Percentiles rank a stretch among this genome's conserved stretches.
phyloP scores from a whole-genome alignment of 495 filamentous ascomycete species.

The Extremus antarcticus region DNA sequence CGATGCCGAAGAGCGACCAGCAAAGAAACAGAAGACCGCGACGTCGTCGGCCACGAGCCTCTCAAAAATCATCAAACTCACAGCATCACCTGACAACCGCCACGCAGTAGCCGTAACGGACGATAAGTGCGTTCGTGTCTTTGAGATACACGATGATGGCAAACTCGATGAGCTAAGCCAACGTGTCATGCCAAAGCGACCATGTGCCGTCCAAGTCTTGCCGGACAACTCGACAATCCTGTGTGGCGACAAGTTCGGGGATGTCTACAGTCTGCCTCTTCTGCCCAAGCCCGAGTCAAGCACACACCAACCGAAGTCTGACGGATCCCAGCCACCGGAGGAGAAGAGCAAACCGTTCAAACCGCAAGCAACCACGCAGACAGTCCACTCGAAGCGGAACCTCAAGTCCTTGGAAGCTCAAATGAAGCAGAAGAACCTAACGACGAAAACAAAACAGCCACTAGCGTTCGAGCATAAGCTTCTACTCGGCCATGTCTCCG shows the following conservation, averaged over 20 bases:
- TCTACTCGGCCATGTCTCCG: conserved; percentile 84
- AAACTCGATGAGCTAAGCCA: conserved; percentile 56
- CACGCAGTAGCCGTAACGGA: conserved; percentile 73
- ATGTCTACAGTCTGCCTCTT: conserved; percentile 84
- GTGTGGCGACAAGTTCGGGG: conserved; percentile 86
- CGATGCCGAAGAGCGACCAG: conserved; percentile 2
- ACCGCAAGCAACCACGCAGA: conserved; percentile 57
- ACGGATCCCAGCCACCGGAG: conserved; percentile 5
- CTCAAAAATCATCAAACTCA: conserved; percentile 27
- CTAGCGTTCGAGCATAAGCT: conserved; percentile 57
- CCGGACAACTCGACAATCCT: conserved; percentile 59
- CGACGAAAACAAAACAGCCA: conserved; percentile 34
- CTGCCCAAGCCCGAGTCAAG: conserved; percentile 35
- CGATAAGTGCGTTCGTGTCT: conserved; percentile 82
- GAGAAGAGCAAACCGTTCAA: conserved; percentile 27
- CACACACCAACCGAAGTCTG: conserved; percentile 8
- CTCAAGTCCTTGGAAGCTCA: conserved; percentile 65
- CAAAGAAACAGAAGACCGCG: conserved; percentile 16
- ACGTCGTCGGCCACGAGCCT: conserved; percentile 4
- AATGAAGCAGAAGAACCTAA: conserved; percentile 36
- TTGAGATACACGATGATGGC: conserved; percentile 51
- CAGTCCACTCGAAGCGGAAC: conserved; percentile 78
- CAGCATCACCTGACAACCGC: conserved; percentile 46
- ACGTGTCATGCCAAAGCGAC: conserved; percentile 84
- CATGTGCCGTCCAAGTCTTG: conserved; percentile 60